A percentile compares a stretch with the other conserved stretches of the same genome.
These are phyloP conservation scores for Phytopythium vexans DNA, from an alignment of 352 stramenopile species.

Conservation along the genomic window DNA sequence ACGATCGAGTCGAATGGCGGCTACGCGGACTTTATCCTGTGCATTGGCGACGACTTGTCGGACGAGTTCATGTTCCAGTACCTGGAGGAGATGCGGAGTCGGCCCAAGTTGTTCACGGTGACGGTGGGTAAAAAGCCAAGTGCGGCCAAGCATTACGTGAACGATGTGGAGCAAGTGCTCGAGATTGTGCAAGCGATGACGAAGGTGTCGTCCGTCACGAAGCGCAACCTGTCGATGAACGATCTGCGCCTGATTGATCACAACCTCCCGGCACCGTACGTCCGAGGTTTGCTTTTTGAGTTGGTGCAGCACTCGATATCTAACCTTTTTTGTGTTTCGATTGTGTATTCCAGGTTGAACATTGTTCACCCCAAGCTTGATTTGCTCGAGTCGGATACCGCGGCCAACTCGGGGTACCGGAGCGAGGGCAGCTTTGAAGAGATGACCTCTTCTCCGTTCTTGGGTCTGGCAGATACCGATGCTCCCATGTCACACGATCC, in stretches of 20 bases:
- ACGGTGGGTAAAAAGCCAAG: conserved; percentile 99
- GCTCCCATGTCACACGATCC: conserved; percentile 3
- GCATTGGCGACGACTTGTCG: conserved; percentile 97
- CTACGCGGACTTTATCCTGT: conserved; percentile 96
- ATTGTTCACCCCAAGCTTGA: background rate
- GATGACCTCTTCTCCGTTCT: conserved; percentile 36
- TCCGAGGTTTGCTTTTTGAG: conserved; percentile 5
- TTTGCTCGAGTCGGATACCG: background rate
- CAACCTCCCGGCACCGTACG: conserved; percentile 43
- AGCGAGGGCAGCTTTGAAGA: conserved; percentile 47
- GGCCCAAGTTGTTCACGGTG: conserved; percentile 90
- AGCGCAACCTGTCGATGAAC: conserved; percentile 85
- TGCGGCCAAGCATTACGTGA: conserved; percentile 96
- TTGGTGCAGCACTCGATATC: conserved; percentile 8
- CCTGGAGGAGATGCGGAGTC: conserved; percentile 62
- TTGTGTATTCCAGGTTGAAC: background rate
- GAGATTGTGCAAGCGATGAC: conserved; percentile 90
- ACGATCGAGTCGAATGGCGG: conserved; percentile 78
- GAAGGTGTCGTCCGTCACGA: conserved; percentile 79
- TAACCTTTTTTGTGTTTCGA: background rate
- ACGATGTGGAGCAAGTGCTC: conserved; percentile 96
- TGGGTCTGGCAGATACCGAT: conserved; percentile 13
- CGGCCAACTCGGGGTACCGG: conserved; percentile 27
- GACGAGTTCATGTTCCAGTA: conserved; percentile 98
- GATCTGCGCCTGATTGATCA: conserved; percentile 73